These are phyloP conservation scores for Leishmania amazonensis DNA, from an alignment of 208 protist species.

Conservation along the genomic window DNA sequence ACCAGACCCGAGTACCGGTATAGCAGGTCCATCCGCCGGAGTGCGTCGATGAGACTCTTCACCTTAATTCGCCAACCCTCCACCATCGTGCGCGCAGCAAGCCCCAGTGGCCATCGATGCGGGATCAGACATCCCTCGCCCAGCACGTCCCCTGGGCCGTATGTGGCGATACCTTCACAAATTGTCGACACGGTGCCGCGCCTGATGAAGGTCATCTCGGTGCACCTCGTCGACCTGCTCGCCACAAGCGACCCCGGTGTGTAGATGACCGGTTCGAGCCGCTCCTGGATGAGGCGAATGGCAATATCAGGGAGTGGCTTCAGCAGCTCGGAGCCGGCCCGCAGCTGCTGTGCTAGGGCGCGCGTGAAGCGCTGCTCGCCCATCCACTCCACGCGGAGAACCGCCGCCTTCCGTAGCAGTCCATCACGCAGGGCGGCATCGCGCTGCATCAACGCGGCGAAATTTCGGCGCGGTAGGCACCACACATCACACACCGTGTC, in stretches of 20 bases:
- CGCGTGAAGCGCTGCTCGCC: constrained; percentile 80
- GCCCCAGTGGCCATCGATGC: constrained; percentile 83
- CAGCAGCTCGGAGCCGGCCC: constrained; percentile 65
- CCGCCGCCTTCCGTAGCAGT: constrained; percentile 76
- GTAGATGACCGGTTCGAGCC: constrained; percentile 82
- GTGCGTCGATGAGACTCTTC: constrained; percentile 59
- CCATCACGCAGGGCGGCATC: constrained; percentile 66
- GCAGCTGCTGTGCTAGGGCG: constrained; percentile 65
- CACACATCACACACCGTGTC: constrained; percentile 81
- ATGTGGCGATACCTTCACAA: constrained; percentile 65
- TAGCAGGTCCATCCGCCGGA: constrained; percentile 68
- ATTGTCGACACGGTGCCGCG: constrained; percentile 64
- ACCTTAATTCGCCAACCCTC: constrained; percentile 83
- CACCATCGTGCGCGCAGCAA: constrained; percentile 81
- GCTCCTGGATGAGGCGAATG: constrained; percentile 83
- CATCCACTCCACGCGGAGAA: constrained; percentile 83
- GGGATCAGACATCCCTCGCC: constrained; percentile 78
- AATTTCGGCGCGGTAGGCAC: constrained; percentile 71
- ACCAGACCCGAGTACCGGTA: constrained; percentile 71
- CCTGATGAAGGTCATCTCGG: constrained; percentile 77
- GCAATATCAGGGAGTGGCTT: constrained; percentile 55
- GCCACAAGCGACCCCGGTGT: constrained; percentile 71
- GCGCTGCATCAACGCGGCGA: constrained; percentile 60
- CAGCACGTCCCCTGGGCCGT: constrained; percentile 75
- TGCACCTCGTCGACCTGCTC: constrained; percentile 69